Conservation (phyloP, 179 eudicot species). For the Silene vulgaris region DNA sequence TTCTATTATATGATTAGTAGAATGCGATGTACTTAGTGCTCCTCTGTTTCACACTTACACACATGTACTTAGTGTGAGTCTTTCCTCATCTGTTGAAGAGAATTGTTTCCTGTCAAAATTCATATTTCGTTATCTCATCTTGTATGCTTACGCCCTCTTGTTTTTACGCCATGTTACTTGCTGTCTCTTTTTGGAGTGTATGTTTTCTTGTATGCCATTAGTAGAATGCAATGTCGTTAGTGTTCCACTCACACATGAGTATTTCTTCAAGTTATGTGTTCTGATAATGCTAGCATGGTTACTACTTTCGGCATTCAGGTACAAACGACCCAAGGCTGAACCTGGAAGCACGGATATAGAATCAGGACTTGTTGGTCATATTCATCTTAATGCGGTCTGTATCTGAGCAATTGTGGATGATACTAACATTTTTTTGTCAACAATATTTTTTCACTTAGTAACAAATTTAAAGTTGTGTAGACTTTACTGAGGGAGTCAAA, state of each 20-base stretch:
- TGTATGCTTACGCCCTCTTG: too few species aligned
- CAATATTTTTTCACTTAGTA: background rate
- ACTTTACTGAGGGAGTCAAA: constrained; percentile 43
- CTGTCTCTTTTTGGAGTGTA: background rate
- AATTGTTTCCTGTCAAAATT: too few species aligned
- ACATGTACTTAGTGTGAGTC: too few species aligned
- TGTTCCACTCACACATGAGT: background rate
- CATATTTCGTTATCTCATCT: too few species aligned
- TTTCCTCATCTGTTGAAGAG: too few species aligned
- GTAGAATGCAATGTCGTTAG: background rate
- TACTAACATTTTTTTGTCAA: background rate
- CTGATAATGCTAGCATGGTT: constrained; percentile 16
- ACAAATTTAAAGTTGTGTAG: constrained; percentile 31
- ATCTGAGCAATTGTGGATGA: background rate
- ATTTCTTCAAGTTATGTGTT: background rate
- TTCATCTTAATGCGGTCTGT: constrained; percentile 82
- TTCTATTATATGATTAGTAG: too few species aligned
- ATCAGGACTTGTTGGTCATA: constrained; percentile 78
- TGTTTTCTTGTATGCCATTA: background rate
- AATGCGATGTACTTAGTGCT: too few species aligned
- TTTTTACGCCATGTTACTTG: background rate
- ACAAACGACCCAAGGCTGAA: constrained; percentile 41
- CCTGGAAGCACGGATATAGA: constrained; percentile 48
- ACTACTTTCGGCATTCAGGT: constrained; percentile 47
- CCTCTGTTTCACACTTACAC: too few species aligned